Evolutionary conservation across 352 stramenopile genomes (phyloP).

Genomic region (Phytophthora tubulina): DNA sequence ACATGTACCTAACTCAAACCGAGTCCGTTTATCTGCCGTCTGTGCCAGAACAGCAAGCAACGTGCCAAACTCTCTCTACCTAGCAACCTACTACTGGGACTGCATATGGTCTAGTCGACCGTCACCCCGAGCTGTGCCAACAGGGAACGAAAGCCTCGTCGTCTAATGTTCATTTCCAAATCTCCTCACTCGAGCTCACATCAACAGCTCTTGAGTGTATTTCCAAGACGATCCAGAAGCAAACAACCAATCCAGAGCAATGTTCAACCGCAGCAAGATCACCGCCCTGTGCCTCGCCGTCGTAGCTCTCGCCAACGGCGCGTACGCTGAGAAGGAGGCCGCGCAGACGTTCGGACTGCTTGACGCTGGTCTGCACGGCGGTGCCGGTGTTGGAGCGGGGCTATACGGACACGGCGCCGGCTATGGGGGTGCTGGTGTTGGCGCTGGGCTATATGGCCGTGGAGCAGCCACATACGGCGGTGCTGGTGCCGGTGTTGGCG

Average conservation of each 20-base stretch:
- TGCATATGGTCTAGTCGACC: too few relatives aligned
- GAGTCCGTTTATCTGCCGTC: too few relatives aligned
- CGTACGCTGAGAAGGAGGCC: constrained; percentile 21
- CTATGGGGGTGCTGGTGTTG: background rate
- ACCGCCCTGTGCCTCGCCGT: constrained; percentile 19
- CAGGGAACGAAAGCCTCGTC: too few relatives aligned
- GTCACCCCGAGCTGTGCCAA: too few relatives aligned
- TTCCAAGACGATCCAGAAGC: background rate
- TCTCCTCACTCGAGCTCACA: constrained; percentile 7
- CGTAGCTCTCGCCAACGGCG: constrained; percentile 3
- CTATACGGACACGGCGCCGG: background rate
- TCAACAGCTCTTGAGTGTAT: too few relatives aligned
- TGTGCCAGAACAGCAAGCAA: background rate
- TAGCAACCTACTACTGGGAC: background rate
- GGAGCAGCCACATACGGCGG: background rate
- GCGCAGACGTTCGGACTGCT: constrained; percentile 28
- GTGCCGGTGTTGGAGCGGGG: constrained; percentile 2
- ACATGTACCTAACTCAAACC: too few relatives aligned
- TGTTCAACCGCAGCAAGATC: constrained; percentile 30
- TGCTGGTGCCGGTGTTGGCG: background rate
- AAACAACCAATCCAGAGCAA: background rate
- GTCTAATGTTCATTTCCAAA: constrained; percentile 1
- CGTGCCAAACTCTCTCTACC: background rate
- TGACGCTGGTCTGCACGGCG: constrained; percentile 1
- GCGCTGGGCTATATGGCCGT: background rate